These are phyloP conservation scores for Aspergillus brasiliensis DNA, from an alignment of 2,329 filamentous ascomycete genomes.

Conservation along the genomic window DNA sequence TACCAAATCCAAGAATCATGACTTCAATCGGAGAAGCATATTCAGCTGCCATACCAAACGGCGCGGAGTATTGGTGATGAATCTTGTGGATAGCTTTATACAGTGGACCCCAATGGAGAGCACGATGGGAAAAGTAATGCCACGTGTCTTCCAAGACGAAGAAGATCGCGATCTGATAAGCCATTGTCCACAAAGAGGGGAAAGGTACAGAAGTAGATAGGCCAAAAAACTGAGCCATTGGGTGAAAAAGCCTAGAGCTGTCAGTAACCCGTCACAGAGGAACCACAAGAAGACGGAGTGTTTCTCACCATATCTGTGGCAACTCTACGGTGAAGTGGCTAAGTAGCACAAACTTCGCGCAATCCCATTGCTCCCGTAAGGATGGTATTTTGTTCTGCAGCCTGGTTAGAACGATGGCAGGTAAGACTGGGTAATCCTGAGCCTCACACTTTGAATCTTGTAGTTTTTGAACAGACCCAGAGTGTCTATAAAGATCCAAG, in stretches of 20 bases:
- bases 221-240: conserved; percentile 88
- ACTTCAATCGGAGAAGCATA: conserved; percentile 98
- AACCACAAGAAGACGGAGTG: not conserved
- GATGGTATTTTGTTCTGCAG: conserved; percentile 79
- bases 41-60: conserved; percentile 93
- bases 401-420: conserved; percentile 1
- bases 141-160: conserved; percentile 95
- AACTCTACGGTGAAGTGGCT: conserved; percentile 98
- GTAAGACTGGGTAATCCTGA: not conserved
- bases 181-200: conserved; percentile 81
- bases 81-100: conserved; percentile 99
- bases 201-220: conserved; percentile 88
- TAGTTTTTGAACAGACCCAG: conserved; percentile 88
- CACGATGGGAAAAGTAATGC: conserved; percentile 97
- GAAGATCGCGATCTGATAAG: conserved; percentile 87
- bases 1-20: conserved; percentile 88
- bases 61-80: conserved; percentile 97
- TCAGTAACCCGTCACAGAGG: conserved; percentile 1
- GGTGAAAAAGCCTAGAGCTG: conserved; percentile 78
- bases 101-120: conserved; percentile 88
- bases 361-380: conserved; percentile 90
- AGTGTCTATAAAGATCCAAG: conserved; percentile 88
- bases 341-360: conserved; percentile 87
- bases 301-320: conserved; percentile 83
- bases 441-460: conserved; percentile 84